Evolutionary conservation across 331 rosid genomes (phyloP).

Genomic region (Malus hybrid): DNA sequence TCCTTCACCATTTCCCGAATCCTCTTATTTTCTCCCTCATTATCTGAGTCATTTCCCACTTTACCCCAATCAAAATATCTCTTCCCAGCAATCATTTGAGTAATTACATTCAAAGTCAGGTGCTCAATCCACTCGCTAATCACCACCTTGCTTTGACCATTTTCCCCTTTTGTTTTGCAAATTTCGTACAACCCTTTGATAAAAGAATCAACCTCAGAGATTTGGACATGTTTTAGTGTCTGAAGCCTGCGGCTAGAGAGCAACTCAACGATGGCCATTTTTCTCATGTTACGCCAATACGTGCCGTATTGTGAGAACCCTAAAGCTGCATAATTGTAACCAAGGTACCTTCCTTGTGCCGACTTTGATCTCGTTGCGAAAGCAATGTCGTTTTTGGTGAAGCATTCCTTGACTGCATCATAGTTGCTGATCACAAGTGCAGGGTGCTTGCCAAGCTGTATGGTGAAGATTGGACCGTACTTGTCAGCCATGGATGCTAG

Average conservation of each 20-base stretch:
- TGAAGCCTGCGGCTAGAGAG: slow-evolving; percentile 42
- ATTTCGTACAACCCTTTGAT: slow-evolving; percentile 24
- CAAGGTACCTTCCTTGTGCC: slow-evolving; percentile 33
- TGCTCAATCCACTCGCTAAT: slow-evolving; percentile 37
- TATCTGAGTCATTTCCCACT: slow-evolving; percentile 18
- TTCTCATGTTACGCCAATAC: slow-evolving; percentile 59
- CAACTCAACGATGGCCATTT: slow-evolving; percentile 38
- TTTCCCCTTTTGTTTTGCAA: slow-evolving; percentile 8
- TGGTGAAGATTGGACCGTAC: not conserved
- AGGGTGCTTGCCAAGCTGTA: slow-evolving; percentile 34
- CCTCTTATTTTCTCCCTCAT: slow-evolving; percentile 24
- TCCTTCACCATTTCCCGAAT: slow-evolving; percentile 25
- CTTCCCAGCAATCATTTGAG: slow-evolving; percentile 43
- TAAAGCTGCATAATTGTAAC: slow-evolving; percentile 39
- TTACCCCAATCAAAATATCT: slow-evolving; percentile 24
- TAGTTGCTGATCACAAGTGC: slow-evolving; percentile 35
- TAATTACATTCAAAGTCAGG: slow-evolving; percentile 33
- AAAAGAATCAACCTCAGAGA: slow-evolving; percentile 25
- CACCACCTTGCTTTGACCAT: slow-evolving; percentile 4
- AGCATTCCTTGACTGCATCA: slow-evolving; percentile 48
- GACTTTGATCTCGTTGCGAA: slow-evolving; percentile 41
- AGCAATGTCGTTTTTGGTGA: slow-evolving; percentile 38
- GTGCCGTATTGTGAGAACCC: slow-evolving; percentile 41
- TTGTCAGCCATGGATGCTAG: slow-evolving; percentile 46
- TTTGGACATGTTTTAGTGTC: slow-evolving; percentile 26